phyloP scores from a whole-genome alignment of 257 asterid genomes.

The Echium plantagineum region DNA sequence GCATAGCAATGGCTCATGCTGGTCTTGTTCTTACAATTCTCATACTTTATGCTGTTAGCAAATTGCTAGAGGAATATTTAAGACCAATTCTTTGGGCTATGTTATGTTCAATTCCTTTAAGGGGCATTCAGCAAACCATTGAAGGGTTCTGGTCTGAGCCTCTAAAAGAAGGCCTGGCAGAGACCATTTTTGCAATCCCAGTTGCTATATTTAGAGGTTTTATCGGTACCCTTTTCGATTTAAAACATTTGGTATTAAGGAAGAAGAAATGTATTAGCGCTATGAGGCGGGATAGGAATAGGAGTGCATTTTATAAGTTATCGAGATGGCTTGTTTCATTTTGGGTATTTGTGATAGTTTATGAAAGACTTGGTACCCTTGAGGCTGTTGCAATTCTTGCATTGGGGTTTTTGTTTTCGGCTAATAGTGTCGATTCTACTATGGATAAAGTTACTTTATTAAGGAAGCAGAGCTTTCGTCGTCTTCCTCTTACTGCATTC shows the following conservation, averaged over 20 bases:
- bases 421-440: constrained; percentile 50
- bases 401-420: constrained; percentile 55
- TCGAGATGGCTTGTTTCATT: constrained; percentile 82
- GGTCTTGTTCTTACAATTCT: constrained; percentile 61
- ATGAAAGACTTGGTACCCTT: constrained; percentile 56
- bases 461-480: constrained; percentile 64
- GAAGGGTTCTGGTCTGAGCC: constrained; percentile 90
- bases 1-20: constrained; percentile 96
- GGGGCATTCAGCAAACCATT: constrained; percentile 82
- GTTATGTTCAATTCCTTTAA: constrained; percentile 79
- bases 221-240: constrained; percentile 69
- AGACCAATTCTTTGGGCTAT: constrained; percentile 92
- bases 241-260: constrained; percentile 46
- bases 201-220: constrained; percentile 65
- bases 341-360: constrained; percentile 70
- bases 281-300: constrained; percentile 35
- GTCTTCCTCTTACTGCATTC: constrained; percentile 49
- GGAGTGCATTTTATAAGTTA: constrained; percentile 59
- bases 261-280: constrained; percentile 20
- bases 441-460: constrained; percentile 61
- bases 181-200: constrained; percentile 74
- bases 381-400: constrained; percentile 57
- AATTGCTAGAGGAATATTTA: constrained; percentile 67
- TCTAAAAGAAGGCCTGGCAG: constrained; percentile 70
- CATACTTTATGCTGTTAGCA: constrained; percentile 59